Evolutionary conservation across 257 asterid species (phyloP).

Genomic region (Capsicum rhomboideum): DNA sequence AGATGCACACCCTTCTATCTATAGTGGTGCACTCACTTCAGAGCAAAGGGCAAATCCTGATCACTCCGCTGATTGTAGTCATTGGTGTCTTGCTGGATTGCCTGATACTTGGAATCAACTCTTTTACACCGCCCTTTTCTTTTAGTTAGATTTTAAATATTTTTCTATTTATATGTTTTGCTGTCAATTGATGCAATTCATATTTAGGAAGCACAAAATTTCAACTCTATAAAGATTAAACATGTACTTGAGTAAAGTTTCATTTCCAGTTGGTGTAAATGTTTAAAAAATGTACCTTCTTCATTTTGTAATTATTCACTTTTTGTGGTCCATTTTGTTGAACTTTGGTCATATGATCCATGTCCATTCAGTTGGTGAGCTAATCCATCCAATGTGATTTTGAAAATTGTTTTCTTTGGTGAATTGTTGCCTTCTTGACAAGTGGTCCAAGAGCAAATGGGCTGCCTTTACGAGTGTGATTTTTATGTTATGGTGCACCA

Average conservation of each 20-base stretch:
- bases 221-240: neutral
- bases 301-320: neutral
- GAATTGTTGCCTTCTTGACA: neutral
- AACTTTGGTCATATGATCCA: neutral
- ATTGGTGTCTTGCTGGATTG: conserved; percentile 97
- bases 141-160: neutral
- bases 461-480: neutral
- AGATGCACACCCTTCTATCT: conserved; percentile 97
- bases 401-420: neutral
- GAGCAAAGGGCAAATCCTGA: conserved; percentile 80
- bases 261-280: neutral
- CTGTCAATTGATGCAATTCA: neutral
- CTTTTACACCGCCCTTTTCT: conserved; percentile 59
- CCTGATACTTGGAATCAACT: conserved; percentile 98
- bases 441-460: neutral
- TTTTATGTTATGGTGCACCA: neutral
- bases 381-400: neutral
- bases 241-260: neutral
- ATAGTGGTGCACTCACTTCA: conserved; percentile 65
- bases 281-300: neutral
- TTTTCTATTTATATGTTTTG: too few species aligned
- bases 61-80: conserved; percentile 88
- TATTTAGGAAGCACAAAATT: neutral
- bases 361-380: neutral
- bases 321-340: neutral